These are phyloP conservation scores for Euphrasia arctica DNA, from an alignment of 305 asterid genomes.

Conservation along the genomic window DNA sequence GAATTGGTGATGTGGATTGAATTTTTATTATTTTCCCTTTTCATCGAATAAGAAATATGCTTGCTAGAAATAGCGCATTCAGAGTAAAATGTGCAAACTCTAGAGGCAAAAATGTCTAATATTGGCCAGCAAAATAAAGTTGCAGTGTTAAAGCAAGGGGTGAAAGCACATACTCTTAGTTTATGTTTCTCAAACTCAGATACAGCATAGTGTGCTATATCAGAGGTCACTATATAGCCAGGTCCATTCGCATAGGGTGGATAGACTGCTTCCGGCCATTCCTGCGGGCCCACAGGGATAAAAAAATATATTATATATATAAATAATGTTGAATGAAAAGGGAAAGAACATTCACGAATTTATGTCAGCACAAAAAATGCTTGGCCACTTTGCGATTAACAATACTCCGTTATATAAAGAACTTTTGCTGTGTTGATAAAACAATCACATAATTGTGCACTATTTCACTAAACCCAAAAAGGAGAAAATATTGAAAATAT, in stretches of 20 bases:
- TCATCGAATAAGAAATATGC: neutral
- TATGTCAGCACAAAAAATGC: too few species aligned
- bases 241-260: constrained; percentile 97
- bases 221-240: constrained; percentile 79
- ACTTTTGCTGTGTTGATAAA: too few species aligned
- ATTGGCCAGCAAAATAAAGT: neutral
- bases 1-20: neutral
- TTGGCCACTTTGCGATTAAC: too few species aligned
- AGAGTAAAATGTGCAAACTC: neutral
- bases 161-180: constrained; percentile 53
- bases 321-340: constrained; percentile 15
- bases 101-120: neutral
- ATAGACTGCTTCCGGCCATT: constrained; percentile 93
- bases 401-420: too few species aligned
- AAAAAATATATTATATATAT: constrained; percentile 8
- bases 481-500: neutral
- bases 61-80: neutral
- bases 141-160: constrained; percentile 23
- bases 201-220: constrained; percentile 57
- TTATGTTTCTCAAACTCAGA: constrained; percentile 81
- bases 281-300: constrained; percentile 49
- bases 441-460: too few species aligned
- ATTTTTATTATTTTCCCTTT: neutral
- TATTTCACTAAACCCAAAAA: neutral
- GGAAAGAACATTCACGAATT: constrained; percentile 12